phyloP scores from a whole-genome alignment of 2,329 filamentous ascomycete species.

The Apiospora phragmitis region DNA sequence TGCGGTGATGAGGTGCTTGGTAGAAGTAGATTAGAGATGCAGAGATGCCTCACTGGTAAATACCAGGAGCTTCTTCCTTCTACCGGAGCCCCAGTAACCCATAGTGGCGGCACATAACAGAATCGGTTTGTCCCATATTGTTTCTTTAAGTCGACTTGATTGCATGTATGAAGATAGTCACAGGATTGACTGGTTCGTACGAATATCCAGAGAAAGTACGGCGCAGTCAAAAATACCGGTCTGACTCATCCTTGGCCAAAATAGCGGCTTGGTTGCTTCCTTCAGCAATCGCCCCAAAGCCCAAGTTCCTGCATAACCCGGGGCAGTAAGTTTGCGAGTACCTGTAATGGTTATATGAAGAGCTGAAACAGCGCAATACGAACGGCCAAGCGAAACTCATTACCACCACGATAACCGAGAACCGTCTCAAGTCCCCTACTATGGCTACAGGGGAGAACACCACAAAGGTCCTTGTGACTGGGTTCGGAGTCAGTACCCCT shows the following conservation, averaged over 20 bases:
- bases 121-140: no score
- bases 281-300: background rate
- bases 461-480: background rate
- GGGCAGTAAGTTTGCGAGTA: background rate
- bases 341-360: background rate
- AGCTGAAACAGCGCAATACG: background rate
- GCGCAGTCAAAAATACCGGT: background rate
- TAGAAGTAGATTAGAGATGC: background rate
- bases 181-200: background rate
- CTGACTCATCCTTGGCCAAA: background rate
- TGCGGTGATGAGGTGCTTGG: background rate
- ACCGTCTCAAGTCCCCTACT: background rate
- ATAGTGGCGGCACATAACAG: background rate
- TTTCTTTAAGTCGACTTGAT: no score
- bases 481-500: background rate
- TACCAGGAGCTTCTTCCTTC: background rate
- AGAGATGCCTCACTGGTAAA: background rate
- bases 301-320: background rate
- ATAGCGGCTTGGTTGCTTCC: background rate
- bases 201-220: background rate
- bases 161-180: background rate
- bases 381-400: background rate
- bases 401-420: background rate
- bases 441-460: background rate
- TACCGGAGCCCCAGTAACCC: background rate